These are phyloP conservation scores for Prunus kanzakura DNA, from an alignment of 306 rosid species.

Conservation along the genomic window DNA sequence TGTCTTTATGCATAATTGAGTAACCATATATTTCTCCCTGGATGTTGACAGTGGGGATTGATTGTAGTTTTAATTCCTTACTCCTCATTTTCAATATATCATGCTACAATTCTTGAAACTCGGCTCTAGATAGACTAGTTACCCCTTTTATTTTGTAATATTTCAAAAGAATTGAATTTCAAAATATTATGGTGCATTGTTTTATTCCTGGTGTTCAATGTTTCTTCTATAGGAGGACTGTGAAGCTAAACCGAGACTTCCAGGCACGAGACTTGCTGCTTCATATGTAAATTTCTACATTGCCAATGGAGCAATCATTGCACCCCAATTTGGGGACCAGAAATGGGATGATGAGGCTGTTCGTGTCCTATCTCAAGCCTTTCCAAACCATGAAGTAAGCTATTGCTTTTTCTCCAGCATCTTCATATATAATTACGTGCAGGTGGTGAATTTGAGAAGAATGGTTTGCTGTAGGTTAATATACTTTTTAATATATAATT, in stretches of 20 bases:
- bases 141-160: not conserved
- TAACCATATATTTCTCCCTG: too few relatives aligned
- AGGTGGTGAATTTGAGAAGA: too few relatives aligned
- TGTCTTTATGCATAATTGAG: too few relatives aligned
- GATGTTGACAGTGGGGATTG: too few relatives aligned
- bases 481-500: not conserved
- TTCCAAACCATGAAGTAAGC: conserved; percentile 74
- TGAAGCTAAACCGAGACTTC: conserved; percentile 62
- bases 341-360: conserved; percentile 85
- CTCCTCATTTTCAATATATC: too few relatives aligned
- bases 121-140: not conserved
- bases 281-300: conserved; percentile 88
- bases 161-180: not conserved
- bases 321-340: conserved; percentile 85
- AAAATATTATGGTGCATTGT: conserved; percentile 6
- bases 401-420: not conserved
- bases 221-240: conserved; percentile 33
- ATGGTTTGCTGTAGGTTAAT: too few relatives aligned
- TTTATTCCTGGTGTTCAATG: conserved; percentile 11
- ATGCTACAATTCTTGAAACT: not conserved
- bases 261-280: conserved; percentile 83
- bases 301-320: conserved; percentile 77
- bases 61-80: too few relatives aligned
- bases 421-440: not conserved
- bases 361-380: conserved; percentile 60